These are phyloP conservation scores for Pinus taeda DNA, from an alignment of 75 land plant genomes.

Conservation along the genomic window DNA sequence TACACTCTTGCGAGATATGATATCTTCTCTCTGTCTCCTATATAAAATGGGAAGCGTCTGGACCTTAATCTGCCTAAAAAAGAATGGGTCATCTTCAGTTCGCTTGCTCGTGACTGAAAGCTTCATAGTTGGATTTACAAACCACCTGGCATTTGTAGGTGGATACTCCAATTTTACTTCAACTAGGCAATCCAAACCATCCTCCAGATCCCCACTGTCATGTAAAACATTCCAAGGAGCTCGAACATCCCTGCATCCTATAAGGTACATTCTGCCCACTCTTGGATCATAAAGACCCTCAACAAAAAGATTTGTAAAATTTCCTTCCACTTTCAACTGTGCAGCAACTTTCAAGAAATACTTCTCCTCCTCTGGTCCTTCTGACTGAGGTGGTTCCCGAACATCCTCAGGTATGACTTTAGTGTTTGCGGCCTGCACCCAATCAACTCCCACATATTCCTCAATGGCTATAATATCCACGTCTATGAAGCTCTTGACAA, in stretches of 20 bases:
- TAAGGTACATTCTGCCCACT: slow-evolving; percentile 56
- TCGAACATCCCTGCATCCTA: slow-evolving; percentile 61
- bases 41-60: slow-evolving; percentile 67
- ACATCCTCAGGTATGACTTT: slow-evolving; percentile 1
- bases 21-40: slow-evolving; percentile 52
- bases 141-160: slow-evolving; percentile 58
- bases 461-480: slow-evolving; percentile 53
- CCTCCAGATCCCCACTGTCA: slow-evolving; percentile 52
- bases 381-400: slow-evolving; percentile 9
- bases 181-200: slow-evolving; percentile 61
- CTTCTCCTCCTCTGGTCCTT: slow-evolving; percentile 28
- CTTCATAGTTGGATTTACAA: slow-evolving; percentile 49
- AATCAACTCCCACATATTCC: slow-evolving; percentile 31
- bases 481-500: slow-evolving; percentile 6
- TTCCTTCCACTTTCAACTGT: slow-evolving; percentile 33
- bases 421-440: slow-evolving; percentile 14
- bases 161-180: slow-evolving; percentile 63
- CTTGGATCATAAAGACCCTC: slow-evolving; percentile 69
- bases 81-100: slow-evolving; percentile 46
- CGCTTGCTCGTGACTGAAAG: slow-evolving; percentile 54
- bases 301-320: slow-evolving; percentile 30
- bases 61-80: slow-evolving; percentile 36
- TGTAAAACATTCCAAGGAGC: slow-evolving; percentile 30
- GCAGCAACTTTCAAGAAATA: slow-evolving; percentile 56
- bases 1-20: slow-evolving; percentile 51